These are phyloP conservation scores for Crithidia fasciculata DNA, from an alignment of 208 protist genomes.

Conservation along the genomic window DNA sequence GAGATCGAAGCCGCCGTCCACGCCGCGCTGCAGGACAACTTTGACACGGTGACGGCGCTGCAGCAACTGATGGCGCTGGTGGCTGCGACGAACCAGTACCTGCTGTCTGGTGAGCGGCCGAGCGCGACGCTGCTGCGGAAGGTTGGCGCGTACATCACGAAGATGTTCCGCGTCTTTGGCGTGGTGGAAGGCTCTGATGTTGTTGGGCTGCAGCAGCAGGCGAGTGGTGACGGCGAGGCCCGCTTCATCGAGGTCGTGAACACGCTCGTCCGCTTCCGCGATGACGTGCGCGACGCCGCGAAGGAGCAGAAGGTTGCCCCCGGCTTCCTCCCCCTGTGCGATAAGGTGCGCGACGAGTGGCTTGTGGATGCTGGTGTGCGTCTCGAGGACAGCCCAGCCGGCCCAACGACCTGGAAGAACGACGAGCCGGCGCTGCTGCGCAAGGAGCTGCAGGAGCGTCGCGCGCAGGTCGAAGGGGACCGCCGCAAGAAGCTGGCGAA, in stretches of 20 bases:
- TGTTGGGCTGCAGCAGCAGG: conserved; percentile 55
- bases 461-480: conserved; percentile 43
- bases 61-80: conserved; percentile 79
- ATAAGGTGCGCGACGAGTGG: conserved; percentile 80
- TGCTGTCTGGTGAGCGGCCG: conserved; percentile 42
- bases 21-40: conserved; percentile 90
- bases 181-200: conserved; percentile 80
- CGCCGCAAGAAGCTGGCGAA: conserved; percentile 59
- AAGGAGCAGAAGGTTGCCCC: conserved; percentile 44
- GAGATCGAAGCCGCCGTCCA: conserved; percentile 80
- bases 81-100: conserved; percentile 85
- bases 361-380: conserved; percentile 80
- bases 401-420: conserved; percentile 77
- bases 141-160: conserved; percentile 87
- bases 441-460: conserved; percentile 57
- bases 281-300: conserved; percentile 66
- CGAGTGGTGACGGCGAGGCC: conserved; percentile 31
- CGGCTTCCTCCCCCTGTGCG: conserved; percentile 75
- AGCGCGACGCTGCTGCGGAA: conserved; percentile 79
- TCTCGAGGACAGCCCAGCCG: conserved; percentile 79
- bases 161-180: conserved; percentile 94
- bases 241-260: conserved; percentile 67
- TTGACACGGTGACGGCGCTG: conserved; percentile 93
- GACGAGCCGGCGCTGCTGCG: conserved; percentile 70
- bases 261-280: conserved; percentile 76